Evolutionary conservation across 495 filamentous ascomycete genomes (phyloP), one percentile per base, ranked within the genome.

Genomic region (Durotheca rogersii): DNA sequence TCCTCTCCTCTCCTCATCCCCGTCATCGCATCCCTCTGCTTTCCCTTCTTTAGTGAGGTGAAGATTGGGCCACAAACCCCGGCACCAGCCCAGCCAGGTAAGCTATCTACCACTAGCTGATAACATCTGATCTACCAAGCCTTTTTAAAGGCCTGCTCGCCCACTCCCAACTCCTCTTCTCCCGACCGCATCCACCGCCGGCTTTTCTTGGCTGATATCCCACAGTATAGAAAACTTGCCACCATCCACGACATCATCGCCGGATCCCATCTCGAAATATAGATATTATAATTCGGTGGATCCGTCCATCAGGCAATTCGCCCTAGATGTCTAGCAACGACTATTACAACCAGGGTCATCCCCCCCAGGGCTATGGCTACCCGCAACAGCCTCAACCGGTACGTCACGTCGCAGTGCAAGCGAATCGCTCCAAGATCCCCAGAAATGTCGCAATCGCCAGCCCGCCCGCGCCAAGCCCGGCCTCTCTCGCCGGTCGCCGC

Each of bases 241-340:
- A n/a, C n/a, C n/a, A n/a, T n/a, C n/a, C n/a, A n/a, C n/a, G n/a
- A n/a, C n/a, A n/a, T n/a, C n/a, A n/a, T n/a, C n/a, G n/a, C n/a
- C n/a, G n/a, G n/a, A n/a, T n/a, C n/a, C n/a, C n/a, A n/a, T n/a
- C n/a, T n/a, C n/a, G n/a, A n/a, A n/a, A n/a, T n/a, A n/a, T n/a
- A n/a, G n/a, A n/a, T n/a, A n/a, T n/a, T n/a, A n/a, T n/a, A n/a
- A n/a, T n/a, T n/a, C n/a, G n/a, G n/a, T n/a, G n/a, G n/a, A n/a
- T n/a, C n/a, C n/a, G n/a, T 29, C 30, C 15, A 42, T 51, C 45
- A 18, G 43, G 29, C 48, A 59, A 42, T 46, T 46, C 16, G 40
- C n/a, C 53, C 53, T 11, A 30, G 44, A 80, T 80, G 76, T 62
- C 75, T 44, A 70, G 62, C 59, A 68, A 77, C 60, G 70, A 68